Evolutionary conservation across 2,329 filamentous ascomycete genomes (phyloP), one percentile per base, ranked within the genome.

Genomic region (Sporothrix curviconia): DNA sequence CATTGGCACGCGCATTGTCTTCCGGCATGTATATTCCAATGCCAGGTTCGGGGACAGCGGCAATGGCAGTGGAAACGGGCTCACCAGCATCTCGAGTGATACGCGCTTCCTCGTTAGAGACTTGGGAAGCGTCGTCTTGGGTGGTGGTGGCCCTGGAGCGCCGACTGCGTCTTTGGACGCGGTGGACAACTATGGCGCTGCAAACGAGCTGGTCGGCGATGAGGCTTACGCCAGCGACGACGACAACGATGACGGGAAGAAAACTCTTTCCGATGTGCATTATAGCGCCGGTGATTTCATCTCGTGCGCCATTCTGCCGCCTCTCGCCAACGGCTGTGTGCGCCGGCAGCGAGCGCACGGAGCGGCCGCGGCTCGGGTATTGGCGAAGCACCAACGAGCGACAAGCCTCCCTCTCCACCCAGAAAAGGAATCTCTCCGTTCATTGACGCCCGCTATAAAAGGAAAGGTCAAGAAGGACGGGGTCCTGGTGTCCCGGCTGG

Each of bases 231-330:
- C 30, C 7, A 19, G 17, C 1, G 32, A 15, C 6, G 14, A 37
- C 17, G 24, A n/a, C 40, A 28, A n/a, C 34, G 80, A 80, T 6
- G 85, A 89, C 28, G 80, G 83, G 11, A 78, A 84, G 28, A 92
- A 87, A 74, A 92, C 89, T 8, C 73, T 97, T 32, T 78, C 78
- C 37, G 89, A 95, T 55, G 84, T 82, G 34, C 82, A 86, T 22
- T 95, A 96, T 66, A 87, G 96, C 11, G 87, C 94, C 61, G 92
- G 92, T 0, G 92, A 97, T 71, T 95, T 88, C 67, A 79, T 97
- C 40, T 86, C 87, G 58, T 92, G 89, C 69, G 89, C 90, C 5
- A 85, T 96, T 59, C 76, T 92, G 57, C 85, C 89, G 42, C 89
- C 90, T 1, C 74, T 88, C 25, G 75, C 82, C 32, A 67, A 66